phyloP scores from a whole-genome alignment of 2,329 filamentous ascomycete species.

The Aureobasidium sp. region DNA sequence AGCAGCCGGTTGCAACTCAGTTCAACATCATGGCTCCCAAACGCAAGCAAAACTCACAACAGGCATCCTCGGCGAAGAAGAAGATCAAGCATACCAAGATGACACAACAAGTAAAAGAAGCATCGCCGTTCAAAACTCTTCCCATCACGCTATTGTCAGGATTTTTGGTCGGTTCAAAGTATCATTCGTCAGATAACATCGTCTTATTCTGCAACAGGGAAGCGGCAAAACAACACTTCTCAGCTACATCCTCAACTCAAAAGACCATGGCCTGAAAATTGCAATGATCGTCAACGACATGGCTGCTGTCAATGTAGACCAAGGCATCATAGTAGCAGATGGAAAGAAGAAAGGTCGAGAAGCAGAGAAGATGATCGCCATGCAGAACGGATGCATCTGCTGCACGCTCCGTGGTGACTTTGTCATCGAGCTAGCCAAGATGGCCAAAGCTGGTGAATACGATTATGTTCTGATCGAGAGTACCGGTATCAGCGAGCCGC shows the following conservation, averaged over 20 bases:
- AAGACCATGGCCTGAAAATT: constrained; percentile 59
- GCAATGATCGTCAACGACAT: constrained; percentile 71
- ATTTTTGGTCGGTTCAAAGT: constrained; percentile 42
- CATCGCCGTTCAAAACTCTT: constrained; percentile 31
- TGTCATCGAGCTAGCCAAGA: constrained; percentile 59
- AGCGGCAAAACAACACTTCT: constrained; percentile 66
- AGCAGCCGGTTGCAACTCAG: background rate
- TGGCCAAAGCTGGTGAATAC: constrained; percentile 56
- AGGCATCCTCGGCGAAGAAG: background rate
- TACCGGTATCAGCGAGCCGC: constrained; percentile 64
- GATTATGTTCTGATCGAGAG: constrained; percentile 69
- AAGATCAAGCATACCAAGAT: constrained; percentile 9
- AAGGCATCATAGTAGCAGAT: constrained; percentile 23
- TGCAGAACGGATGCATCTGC: constrained; percentile 59
- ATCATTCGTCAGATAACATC: background rate
- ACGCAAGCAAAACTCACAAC: constrained; percentile 9
- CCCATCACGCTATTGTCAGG: constrained; percentile 57
- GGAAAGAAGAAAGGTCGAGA: constrained; percentile 26
- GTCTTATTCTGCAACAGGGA: constrained; percentile 39
- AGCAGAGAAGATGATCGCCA: constrained; percentile 28
- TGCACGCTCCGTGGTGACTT: constrained; percentile 67
- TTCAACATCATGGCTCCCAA: constrained; percentile 6
- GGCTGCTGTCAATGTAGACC: constrained; percentile 30
- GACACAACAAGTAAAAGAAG: constrained; percentile 8
- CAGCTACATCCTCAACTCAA: constrained; percentile 58